Conservation (phyloP, 768 basidiomycete species). For the Boletus huronensis region DNA sequence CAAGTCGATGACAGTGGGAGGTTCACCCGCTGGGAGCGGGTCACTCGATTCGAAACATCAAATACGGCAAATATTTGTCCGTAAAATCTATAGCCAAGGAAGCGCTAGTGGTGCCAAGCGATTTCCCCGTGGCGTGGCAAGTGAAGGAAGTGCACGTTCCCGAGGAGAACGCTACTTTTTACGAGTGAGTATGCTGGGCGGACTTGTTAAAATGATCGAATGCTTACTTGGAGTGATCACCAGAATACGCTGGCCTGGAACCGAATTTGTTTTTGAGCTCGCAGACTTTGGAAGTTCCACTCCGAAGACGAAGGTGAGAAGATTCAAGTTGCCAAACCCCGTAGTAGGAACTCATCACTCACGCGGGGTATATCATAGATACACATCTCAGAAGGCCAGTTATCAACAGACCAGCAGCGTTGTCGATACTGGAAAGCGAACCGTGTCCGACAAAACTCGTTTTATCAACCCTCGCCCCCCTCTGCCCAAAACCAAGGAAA, state of each 20-base stretch:
- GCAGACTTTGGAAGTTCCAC: conserved; percentile 22
- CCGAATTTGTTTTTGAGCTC: conserved; percentile 27
- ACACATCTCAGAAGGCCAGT: conserved; percentile 24
- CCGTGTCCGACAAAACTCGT: conserved; percentile 27
- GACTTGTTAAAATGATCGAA: not conserved
- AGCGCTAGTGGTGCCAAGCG: conserved; percentile 21
- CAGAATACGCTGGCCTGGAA: conserved; percentile 31
- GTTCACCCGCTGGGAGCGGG: conserved; percentile 29
- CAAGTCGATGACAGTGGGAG: conserved; percentile 22
- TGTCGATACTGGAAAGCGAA: conserved; percentile 31
- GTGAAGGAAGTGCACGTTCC: conserved; percentile 22
- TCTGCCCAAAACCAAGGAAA: conserved; percentile 6
- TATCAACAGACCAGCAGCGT: conserved; percentile 23
- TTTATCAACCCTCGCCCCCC: conserved; percentile 26
- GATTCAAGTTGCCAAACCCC: not conserved
- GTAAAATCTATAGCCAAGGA: conserved; percentile 26
- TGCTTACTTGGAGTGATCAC: not conserved
- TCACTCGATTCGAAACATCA: conserved; percentile 29
- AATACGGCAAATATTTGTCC: conserved; percentile 31
- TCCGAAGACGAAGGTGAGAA: conserved; percentile 30
- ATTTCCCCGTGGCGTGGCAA: conserved; percentile 30
- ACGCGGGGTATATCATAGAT: conserved; percentile 10
- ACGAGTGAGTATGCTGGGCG: conserved; percentile 18
- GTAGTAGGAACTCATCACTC: not conserved
- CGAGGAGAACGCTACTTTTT: conserved; percentile 28